Evolutionary conservation across 257 asterid genomes (phyloP), one percentile per base, ranked within the genome.

Genomic region (Lantana camara): DNA sequence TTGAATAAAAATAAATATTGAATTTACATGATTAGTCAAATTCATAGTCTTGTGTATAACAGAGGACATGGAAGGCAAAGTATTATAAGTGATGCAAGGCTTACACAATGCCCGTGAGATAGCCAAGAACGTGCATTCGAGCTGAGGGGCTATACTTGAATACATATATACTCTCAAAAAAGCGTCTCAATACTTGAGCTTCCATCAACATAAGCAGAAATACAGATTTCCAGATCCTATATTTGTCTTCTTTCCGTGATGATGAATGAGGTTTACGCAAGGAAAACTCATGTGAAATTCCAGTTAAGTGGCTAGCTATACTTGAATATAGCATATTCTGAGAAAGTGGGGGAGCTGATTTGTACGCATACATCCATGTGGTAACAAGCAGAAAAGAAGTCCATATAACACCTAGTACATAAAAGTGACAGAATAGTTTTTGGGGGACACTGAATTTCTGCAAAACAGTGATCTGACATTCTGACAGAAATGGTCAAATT

Each of bases 141-240:
- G 97, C 97, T 9, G 84, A 69, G 58, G 97, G 96, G 42, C 95
- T 82, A 66, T 87, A 90, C 62, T 85, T 84, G 79, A 87, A 90
- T 7, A 93, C 78, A 24, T 90, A 84, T 65, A 87, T 68, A n/a
- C 90, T 77, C 86, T 93, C 99, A 60, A 66, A 68, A 80, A 88
- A 96, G 55, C 96, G 93, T 20, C 95, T 78, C 64, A 88, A n/a
- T 13, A 84, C 80, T 55, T 93, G 99, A 75, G 79, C 76, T 71
- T 87, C 96, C 89, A 93, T 87, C 75, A 93, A 77, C 46, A 93
- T 42, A 76, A 90, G 95, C 68, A 93, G 78, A 74, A 90, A 81
- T 47, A 88, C 87, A 7, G 95, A 90, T 17, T 65, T 73, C 93
- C 91, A 83, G 51, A 81, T 65, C 71, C 78, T 70, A 32, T 79